These are phyloP conservation scores for Pseudogymnoascus sp. DNA, from an alignment of 2,329 filamentous ascomycete species.

Conservation along the genomic window DNA sequence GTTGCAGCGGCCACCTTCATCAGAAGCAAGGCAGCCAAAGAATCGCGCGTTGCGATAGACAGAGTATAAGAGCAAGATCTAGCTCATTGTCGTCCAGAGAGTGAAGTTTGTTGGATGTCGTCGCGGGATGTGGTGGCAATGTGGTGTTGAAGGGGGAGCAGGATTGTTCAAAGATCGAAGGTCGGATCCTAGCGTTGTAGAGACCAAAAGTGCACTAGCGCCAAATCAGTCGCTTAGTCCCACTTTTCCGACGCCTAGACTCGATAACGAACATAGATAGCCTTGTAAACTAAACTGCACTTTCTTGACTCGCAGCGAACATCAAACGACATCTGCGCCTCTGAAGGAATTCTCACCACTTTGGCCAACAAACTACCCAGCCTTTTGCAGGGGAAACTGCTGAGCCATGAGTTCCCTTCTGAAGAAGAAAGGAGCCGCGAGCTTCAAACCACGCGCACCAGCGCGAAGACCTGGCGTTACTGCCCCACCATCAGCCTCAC, in stretches of 20 bases:
- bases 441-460: conserved; percentile 64
- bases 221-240: not conserved
- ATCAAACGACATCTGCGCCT: conserved; percentile 1
- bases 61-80: not conserved
- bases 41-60: conserved; percentile 1
- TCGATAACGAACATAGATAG: not conserved
- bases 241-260: conserved; percentile 3
- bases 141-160: conserved; percentile 1
- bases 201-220: conserved; percentile 1
- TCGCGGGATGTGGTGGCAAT: not conserved
- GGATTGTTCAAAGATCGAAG: conserved; percentile 4
- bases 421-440: conserved; percentile 54
- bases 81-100: not conserved
- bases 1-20: conserved; percentile 70
- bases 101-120: not conserved
- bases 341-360: not conserved
- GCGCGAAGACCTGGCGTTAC: conserved; percentile 38
- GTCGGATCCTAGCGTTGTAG: conserved; percentile 5
- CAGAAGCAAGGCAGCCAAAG: conserved; percentile 46
- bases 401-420: conserved; percentile 53
- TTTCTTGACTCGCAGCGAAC: not conserved
- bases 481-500: conserved; percentile 30
- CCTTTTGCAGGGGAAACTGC: not conserved
- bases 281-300: not conserved
- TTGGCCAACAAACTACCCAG: not conserved